Conservation (phyloP, 2,329 filamentous ascomycete species). For the Trichoderma brevicompactum region DNA sequence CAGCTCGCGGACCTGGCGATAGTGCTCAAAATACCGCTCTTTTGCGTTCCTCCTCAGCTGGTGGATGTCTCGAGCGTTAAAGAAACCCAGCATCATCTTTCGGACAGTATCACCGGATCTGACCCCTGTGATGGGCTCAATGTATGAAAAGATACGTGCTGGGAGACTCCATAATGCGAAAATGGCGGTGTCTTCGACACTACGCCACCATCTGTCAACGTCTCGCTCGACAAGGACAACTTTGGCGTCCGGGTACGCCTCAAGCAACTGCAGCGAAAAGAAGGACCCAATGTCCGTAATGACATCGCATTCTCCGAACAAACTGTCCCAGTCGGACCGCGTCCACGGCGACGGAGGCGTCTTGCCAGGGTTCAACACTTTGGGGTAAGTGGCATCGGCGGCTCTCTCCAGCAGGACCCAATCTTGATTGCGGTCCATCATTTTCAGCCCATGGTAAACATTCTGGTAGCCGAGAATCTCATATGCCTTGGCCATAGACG, state of each 20-base stretch:
- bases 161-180: constrained; percentile 34
- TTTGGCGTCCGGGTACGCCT: constrained; percentile 42
- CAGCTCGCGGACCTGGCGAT: constrained; percentile 37
- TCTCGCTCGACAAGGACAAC: constrained; percentile 41
- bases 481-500: constrained; percentile 43
- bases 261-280: constrained; percentile 39
- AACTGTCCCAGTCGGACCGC: constrained; percentile 40
- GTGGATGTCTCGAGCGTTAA: constrained; percentile 32
- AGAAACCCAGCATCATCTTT: constrained; percentile 40
- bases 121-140: constrained; percentile 41
- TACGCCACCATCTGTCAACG: constrained; percentile 41
- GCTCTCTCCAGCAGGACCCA: constrained; percentile 38
- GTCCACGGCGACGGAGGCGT: constrained; percentile 38
- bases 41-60: constrained; percentile 35
- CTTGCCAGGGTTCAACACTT: not conserved
- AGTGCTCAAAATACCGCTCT: constrained; percentile 39
- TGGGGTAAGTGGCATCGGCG: constrained; percentile 39
- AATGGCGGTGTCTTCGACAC: constrained; percentile 39
- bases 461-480: constrained; percentile 40
- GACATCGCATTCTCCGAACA: constrained; percentile 40
- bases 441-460: constrained; percentile 40
- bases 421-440: constrained; percentile 34
- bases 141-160: constrained; percentile 31
- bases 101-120: constrained; percentile 34
- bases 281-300: constrained; percentile 39